Base-by-base conservation (phyloP, 2,329 filamentous ascomycete species). In the Epichloe gansuensis region DNA sequence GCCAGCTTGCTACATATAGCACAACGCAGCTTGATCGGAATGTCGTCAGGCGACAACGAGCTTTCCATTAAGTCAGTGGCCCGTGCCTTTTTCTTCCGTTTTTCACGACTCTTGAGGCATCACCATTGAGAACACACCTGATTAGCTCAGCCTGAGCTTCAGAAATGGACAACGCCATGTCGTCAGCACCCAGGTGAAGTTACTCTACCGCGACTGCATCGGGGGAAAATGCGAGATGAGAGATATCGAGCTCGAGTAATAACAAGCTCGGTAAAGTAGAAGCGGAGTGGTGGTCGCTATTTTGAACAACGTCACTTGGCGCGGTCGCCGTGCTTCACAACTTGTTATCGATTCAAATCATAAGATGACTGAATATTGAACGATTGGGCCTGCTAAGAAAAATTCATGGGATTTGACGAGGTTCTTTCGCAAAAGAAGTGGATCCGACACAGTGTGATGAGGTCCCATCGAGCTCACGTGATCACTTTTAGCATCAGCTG, bases 21-120 rank as follows among this genome's bases (percentile, higher is more conserved):
- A 74, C 93, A 98, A 69, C 90, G 86, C 57, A 98, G 78, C 75
- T 95, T 96, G 63, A 90, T 89, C n/a, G 93, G 93, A 53, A 96
- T 89, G 56, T 93, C 88, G 61, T 91, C 87, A 58, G 85, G 80
- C 21, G 81, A 74, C 54, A 95, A 76, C 48, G 86, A 84, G 66
- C 89, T 94, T 21, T 21, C 8, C 27, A n/a, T 41, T 3, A 2
- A 40, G 47, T 63, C 17, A 52, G 50, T n/a, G 59, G 46, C 53
- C 52, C 53, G 50, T 23, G 48, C 25, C 23, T 41, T 45, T 49
- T 50, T 21, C 40, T 13, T 31, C 17, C 25, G 40, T 13, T 27
- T 7, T 47, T 15, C 31, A 15, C 12, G 8, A 17, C 9, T 45
- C 42, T 23, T 15, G 6, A 36, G 5, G 13, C n/a, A 3, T 2